Evolutionary conservation across 1,284 basidiomycete genomes (phyloP), one percentile per base, ranked within the genome.

Genomic region (Afroboletus lepidellus): DNA sequence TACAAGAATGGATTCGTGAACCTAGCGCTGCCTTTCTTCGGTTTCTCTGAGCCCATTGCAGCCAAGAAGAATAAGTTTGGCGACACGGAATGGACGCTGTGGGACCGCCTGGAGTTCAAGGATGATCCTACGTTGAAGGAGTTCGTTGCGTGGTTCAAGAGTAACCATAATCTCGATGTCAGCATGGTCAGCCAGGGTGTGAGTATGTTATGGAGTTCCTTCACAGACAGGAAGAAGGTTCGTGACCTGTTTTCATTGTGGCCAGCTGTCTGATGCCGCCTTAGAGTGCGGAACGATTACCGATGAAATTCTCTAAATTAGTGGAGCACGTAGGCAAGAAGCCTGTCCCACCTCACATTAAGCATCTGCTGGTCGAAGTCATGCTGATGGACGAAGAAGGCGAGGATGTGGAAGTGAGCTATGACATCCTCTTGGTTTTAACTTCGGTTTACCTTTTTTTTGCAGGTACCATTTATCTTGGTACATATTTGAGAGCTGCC

Each of bases 1-100:
- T 99, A 94, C 82, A 98, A 98, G 81, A 99, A 99, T 65, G 94
- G 94, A 38, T 99, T 99, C 72, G 85, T 99, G 64, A 99, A 99
- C 73, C 81, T 99, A 45, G 97, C 97, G 6, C 74, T 99, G 52
- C 97, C 97, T 3, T 99, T 99, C 86, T 98, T 99, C 67, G 97
- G 94, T 23, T 99, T 99, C 79, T 98, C 94, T 2, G 97, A 99
- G 67, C 97, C 97, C 20, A 94, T 99, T 59, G 88, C 86, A 3
- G 94, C 96, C n/a, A 67, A 81, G 57, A 97, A 95, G 78, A 79
- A 84, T 60, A 94, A 94, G 79, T 97, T 94, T 71, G 86, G 84
- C 60, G 75, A 77, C 44, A 88, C 80, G 1, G 93, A 97, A 61
- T 99, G 97, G 96, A 99, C 97, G 4, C 81, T 99, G 32, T 99